Evolutionary conservation across 2,329 filamentous ascomycete genomes (phyloP).

Genomic region (Talaromyces atroroseus): DNA sequence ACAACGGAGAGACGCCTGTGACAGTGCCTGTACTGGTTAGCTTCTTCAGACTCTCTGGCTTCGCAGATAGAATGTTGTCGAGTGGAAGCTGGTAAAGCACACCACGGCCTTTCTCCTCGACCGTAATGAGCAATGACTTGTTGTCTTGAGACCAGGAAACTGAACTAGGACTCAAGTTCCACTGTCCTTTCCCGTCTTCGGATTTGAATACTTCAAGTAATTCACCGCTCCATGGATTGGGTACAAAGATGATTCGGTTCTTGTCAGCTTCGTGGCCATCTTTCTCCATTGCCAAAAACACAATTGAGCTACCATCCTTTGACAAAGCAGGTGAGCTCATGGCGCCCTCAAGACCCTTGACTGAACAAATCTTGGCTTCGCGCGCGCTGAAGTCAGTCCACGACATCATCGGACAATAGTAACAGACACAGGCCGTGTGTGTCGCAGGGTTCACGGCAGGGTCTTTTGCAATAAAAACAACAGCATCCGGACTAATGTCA

Average conservation of each 20-base stretch:
- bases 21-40: constrained; percentile 39
- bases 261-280: constrained; percentile 46
- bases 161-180: constrained; percentile 38
- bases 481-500: constrained; percentile 41
- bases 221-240: constrained; percentile 36
- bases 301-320: constrained; percentile 39
- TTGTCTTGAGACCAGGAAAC: constrained; percentile 40
- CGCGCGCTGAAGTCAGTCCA: constrained; percentile 32
- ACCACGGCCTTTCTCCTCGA: constrained; percentile 38
- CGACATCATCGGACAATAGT: constrained; percentile 41
- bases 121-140: constrained; percentile 36
- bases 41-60: constrained; percentile 29
- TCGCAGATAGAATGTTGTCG: constrained; percentile 24
- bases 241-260: constrained; percentile 40
- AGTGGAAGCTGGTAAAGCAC: constrained; percentile 39
- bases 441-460: constrained; percentile 40
- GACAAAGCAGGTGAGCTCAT: constrained; percentile 42
- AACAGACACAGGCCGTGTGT: constrained; percentile 43
- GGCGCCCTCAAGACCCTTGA: constrained; percentile 36
- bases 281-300: constrained; percentile 39
- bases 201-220: constrained; percentile 36
- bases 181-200: constrained; percentile 33
- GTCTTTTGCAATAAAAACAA: constrained; percentile 45
- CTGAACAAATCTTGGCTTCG: constrained; percentile 27
- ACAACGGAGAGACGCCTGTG: constrained; percentile 32